These are phyloP conservation scores for Micractinium sp. DNA, from an alignment of 139 green algal species.

Conservation along the genomic window DNA sequence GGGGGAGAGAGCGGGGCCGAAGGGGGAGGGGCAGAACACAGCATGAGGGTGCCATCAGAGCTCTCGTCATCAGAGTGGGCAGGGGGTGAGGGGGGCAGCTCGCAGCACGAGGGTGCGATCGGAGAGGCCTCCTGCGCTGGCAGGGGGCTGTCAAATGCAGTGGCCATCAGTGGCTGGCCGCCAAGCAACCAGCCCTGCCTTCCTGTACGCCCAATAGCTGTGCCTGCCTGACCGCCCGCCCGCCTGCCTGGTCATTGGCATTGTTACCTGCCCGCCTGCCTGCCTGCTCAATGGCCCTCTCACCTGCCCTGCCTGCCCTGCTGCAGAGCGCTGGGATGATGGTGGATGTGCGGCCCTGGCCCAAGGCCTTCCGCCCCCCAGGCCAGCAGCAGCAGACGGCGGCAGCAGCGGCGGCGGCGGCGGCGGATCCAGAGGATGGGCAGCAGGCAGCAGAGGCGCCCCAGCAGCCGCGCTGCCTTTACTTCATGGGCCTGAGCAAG, in stretches of 20 bases:
- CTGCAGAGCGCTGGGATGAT: slow-evolving; percentile 55
- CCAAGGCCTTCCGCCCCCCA: slow-evolving; percentile 54
- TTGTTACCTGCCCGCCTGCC: not conserved
- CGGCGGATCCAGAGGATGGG: not conserved
- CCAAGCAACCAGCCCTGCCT: too few relatives aligned
- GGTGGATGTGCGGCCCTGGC: slow-evolving; percentile 77
- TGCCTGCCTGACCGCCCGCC: too few relatives aligned
- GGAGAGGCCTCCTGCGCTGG: too few relatives aligned
- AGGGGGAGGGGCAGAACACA: too few relatives aligned
- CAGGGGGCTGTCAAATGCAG: too few relatives aligned
- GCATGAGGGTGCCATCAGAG: too few relatives aligned
- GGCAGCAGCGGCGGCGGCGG: not conserved
- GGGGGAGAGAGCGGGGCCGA: not conserved
- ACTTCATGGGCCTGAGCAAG: slow-evolving; percentile 81
- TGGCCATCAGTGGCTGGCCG: too few relatives aligned
- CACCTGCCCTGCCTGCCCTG: not conserved
- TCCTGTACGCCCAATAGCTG: too few relatives aligned
- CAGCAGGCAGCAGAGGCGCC: not conserved
- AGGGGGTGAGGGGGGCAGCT: too few relatives aligned
- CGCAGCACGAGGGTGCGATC: too few relatives aligned
- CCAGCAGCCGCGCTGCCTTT: slow-evolving; percentile 47
- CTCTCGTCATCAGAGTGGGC: too few relatives aligned
- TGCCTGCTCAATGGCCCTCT: not conserved
- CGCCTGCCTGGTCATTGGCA: not conserved
- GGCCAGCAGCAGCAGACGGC: not conserved